Evolutionary conservation across 2,329 filamentous ascomycete genomes (phyloP), one percentile per base, ranked within the genome.

Genomic region (Fusarium musae): DNA sequence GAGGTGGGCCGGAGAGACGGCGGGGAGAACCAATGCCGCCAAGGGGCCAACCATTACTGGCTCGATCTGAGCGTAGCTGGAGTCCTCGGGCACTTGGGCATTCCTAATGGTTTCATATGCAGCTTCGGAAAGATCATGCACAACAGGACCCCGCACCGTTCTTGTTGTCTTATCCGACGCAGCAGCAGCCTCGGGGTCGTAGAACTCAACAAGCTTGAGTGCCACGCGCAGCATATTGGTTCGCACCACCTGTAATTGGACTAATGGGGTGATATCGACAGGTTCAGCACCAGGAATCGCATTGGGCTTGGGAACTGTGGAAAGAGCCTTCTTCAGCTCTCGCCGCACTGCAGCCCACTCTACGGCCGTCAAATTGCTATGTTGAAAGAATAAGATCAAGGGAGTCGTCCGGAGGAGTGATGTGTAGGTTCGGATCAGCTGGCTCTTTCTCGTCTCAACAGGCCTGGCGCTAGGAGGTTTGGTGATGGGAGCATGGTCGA

Each of bases 381-480:
- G 85, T 78, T 92, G 85, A 86, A 98, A 97, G 78, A 98, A 88
- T 66, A 98, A 88, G 75, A 97, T 92, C 69, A 98, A 83, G 44
- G 95, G 95, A 16, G 93, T 92, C 28, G 94, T 94, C 67, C 93
- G 93, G 66, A 98, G 90, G 69, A 97, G 86, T 52, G 95, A 96
- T 58, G 95, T 94, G 84, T 98, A 98, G 77, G 93, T 91, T 65
- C 95, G 91, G 66, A 91, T 87, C 67, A 98, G 88, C 83, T 99
- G 96, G 21, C 95, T 92, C 85, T 98, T 97, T 81, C 96, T 93
- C 78, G 92, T 92, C 80, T 97, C 93, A 52, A 95, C 90, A 26
- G 92, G 93, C 80, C 96, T 93, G 81, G 97, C 93, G 61, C 93
- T 97, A 8, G 94, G 94, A 6, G 95, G 96, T 82, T 98, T 95